Percentiles rank a stretch among this genome's conserved stretches.
Conservation (phyloP, 148 eudicot genomes). For the Chenopodium album region DNA sequence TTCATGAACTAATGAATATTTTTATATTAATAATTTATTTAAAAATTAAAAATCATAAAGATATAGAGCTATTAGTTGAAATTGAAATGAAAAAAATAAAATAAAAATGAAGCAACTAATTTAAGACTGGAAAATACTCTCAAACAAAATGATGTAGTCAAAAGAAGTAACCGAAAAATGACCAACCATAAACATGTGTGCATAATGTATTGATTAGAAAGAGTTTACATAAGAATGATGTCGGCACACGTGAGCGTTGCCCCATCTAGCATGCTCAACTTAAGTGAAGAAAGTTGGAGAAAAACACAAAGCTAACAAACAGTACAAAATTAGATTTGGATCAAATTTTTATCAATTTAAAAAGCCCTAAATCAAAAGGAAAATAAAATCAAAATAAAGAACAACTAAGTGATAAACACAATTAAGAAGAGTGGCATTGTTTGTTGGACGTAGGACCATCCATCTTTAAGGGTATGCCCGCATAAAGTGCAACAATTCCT, state of each 20-base stretch:
- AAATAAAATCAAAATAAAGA: not conserved
- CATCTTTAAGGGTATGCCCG: conserved; percentile 16
- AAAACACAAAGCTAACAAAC: not conserved
- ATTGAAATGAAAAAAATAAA: too few species aligned
- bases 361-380: not conserved
- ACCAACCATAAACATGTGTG: conserved; percentile 19
- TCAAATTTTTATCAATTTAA: not conserved
- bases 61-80: too few species aligned
- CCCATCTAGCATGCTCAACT: conserved; percentile 21
- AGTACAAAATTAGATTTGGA: not conserved
- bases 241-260: conserved; percentile 22
- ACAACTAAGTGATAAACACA: conserved; percentile 5
- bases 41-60: too few species aligned
- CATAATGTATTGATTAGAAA: conserved; percentile 27
- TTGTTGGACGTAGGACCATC: conserved; percentile 29
- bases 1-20: too few species aligned
- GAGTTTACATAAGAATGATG: conserved; percentile 8
- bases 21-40: too few species aligned
- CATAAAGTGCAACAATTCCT: conserved; percentile 15
- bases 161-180: not conserved
- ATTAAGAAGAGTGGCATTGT: conserved; percentile 9
- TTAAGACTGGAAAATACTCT: too few species aligned
- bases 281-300: conserved; percentile 10
- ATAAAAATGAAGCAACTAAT: too few species aligned
- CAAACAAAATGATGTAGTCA: not conserved